These are phyloP conservation scores for Neurospora sp. DNA, from an alignment of 495 filamentous ascomycete species.

Conservation along the genomic window DNA sequence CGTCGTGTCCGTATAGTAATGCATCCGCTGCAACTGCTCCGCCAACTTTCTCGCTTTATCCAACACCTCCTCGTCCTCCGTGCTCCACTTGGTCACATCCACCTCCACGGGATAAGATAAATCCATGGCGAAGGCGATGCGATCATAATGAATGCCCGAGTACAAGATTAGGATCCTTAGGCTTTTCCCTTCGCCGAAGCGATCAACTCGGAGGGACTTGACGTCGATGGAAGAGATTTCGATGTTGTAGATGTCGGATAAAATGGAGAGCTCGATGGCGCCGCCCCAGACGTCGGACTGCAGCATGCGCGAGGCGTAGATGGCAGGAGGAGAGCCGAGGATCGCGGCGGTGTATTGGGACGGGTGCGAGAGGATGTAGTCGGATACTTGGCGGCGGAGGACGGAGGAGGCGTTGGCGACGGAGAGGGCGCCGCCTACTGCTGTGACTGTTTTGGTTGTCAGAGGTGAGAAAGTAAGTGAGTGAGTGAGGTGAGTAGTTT, in stretches of 20 bases:
- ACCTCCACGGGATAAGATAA: constrained; percentile 54
- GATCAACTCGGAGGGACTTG: constrained; percentile 44
- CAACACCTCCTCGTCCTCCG: constrained; percentile 54
- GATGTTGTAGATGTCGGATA: constrained; percentile 75
- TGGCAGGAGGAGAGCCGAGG: constrained; percentile 60
- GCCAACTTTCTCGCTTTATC: constrained; percentile 63
- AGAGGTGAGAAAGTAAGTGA: neutral
- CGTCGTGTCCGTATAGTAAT: constrained; percentile 88
- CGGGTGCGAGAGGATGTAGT: constrained; percentile 62
- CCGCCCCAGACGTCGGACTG: constrained; percentile 82
- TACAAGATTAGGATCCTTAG: constrained; percentile 78
- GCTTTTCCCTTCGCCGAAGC: constrained; percentile 67
- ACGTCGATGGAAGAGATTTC: constrained; percentile 81
- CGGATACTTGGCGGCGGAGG: constrained; percentile 73
- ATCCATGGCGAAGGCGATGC: constrained; percentile 64
- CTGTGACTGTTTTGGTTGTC: constrained; percentile 44
- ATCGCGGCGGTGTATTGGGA: constrained; percentile 64
- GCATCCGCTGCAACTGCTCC: constrained; percentile 49
- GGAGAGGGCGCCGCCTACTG: constrained; percentile 64
- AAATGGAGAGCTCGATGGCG: constrained; percentile 76
- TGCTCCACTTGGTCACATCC: constrained; percentile 71
- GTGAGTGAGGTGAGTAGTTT: neutral
- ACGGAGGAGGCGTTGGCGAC: constrained; percentile 31
- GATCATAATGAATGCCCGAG: constrained; percentile 92
- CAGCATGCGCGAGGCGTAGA: constrained; percentile 80